These are phyloP conservation scores for Crataegus laevigata DNA, from an alignment of 306 rosid genomes.

Conservation along the genomic window DNA sequence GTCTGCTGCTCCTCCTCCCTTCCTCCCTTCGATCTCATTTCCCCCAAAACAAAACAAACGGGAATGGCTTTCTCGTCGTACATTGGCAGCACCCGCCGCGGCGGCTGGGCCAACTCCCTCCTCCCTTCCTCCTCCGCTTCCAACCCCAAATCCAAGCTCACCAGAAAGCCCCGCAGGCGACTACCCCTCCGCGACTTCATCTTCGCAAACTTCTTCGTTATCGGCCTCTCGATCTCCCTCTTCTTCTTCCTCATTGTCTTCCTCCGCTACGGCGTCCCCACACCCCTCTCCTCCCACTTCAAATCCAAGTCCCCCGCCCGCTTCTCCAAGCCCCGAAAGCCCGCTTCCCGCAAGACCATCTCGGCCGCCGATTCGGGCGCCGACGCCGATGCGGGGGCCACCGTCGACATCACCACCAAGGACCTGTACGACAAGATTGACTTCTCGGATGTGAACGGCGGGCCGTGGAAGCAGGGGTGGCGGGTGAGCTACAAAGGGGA, in stretches of 20 bases:
- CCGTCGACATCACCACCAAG: slow-evolving; percentile 85
- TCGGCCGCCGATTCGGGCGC: slow-evolving; percentile 1
- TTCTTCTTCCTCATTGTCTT: slow-evolving; percentile 57
- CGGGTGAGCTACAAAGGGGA: slow-evolving; percentile 67
- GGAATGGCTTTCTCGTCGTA: slow-evolving; percentile 58
- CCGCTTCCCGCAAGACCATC: slow-evolving; percentile 32
- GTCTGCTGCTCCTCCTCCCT: not conserved
- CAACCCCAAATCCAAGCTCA: slow-evolving; percentile 57
- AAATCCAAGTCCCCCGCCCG: slow-evolving; percentile 32
- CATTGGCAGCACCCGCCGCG: slow-evolving; percentile 51
- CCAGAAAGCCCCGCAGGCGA: slow-evolving; percentile 57
- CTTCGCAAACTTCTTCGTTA: slow-evolving; percentile 64
- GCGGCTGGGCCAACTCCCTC: slow-evolving; percentile 56
- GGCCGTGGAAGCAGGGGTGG: slow-evolving; percentile 99
- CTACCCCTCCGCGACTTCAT: slow-evolving; percentile 56
- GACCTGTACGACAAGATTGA: slow-evolving; percentile 70
- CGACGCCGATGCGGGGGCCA: slow-evolving; percentile 20
- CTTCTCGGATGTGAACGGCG: slow-evolving; percentile 79
- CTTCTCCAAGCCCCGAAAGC: slow-evolving; percentile 26
- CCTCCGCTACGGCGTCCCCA: slow-evolving; percentile 68
- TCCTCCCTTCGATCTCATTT: not conserved
- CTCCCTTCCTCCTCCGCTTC: slow-evolving; percentile 45
- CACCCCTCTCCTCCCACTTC: slow-evolving; percentile 48
- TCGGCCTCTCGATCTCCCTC: slow-evolving; percentile 58
- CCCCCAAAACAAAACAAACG: not conserved